Base-by-base conservation (phyloP, 129 eudicot genomes). In the Lactuca sativa region DNA sequence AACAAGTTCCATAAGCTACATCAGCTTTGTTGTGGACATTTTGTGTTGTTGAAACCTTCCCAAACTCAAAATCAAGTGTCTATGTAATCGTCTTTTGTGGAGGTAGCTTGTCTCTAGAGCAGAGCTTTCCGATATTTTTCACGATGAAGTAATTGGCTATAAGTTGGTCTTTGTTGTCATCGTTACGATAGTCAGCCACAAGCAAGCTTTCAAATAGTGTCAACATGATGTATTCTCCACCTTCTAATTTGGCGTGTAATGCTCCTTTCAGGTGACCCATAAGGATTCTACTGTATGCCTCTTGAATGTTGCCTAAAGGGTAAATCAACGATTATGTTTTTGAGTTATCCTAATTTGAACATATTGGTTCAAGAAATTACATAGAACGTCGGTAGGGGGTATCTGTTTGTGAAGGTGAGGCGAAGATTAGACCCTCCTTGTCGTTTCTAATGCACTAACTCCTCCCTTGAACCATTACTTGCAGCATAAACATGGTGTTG, bases 401-500 rank as follows among this genome's bases (percentile, higher is more conserved):
- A 51, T 73, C 86, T 84, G 4, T 84, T 75, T 5, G 89, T 96
- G 16, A 70, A 30, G 7, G 48, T 55, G 48, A 92, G 52, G 56
- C 56, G 48, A 84, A 33, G 3, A 92, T 60, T 25, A 92, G 0
- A 43, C 56, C 84, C 12, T 88, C 97, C 32, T 84, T 76, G 13
- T 92, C 96, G 47, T 82, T 81, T 18, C 80, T 96, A 6, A 84
- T 59, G 52, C 86, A 86, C 51, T 92, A 93, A 15, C 80, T 71
- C 52, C 70, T 44, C 6, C 97, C 97, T 67, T 88, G 95, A 33
- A 88, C 80, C 58, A 88, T 96, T 3, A 88, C 64, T 57, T 86
- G 96, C 7, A 96, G 96, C 14, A 96, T 92, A 30, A 82, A 92
- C 87, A 88, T 80, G 7, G 93, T 84, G 63, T 92, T 96, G 7